Conservation (phyloP, 192 early-diverging fungal genomes). For the Phycomyces blakesleeanus region DNA sequence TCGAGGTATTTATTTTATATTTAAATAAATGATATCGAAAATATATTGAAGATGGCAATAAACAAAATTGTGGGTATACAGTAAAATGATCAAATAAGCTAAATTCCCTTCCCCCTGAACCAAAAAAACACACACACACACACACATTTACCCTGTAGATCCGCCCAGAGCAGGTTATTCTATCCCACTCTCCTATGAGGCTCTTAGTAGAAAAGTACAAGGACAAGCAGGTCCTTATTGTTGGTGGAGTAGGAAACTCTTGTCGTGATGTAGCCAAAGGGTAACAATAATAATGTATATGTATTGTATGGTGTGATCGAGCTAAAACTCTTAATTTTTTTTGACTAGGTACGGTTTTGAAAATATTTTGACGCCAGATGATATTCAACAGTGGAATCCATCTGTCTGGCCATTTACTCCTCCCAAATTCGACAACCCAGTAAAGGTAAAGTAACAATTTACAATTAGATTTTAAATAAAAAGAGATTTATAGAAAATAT, state of each 20-base stretch:
- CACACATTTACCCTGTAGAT: conserved; percentile 48
- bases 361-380: conserved; percentile 61
- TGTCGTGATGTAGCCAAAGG: conserved; percentile 61
- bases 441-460: conserved; percentile 9
- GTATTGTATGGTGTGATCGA: too few relatives aligned
- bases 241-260: conserved; percentile 60
- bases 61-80: too few relatives aligned
- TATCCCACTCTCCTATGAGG: conserved; percentile 88
- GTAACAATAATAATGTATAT: too few relatives aligned
- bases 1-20: conserved; percentile 33
- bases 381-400: conserved; percentile 61
- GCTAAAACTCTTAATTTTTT: too few relatives aligned
- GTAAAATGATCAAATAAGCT: too few relatives aligned
- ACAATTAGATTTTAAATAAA: too few relatives aligned
- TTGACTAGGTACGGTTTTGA: conserved; percentile 73
- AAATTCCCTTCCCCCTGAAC: too few relatives aligned
- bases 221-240: conserved; percentile 63
- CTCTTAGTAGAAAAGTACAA: conserved; percentile 56
- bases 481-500: too few relatives aligned
- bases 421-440: conserved; percentile 17
- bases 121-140: background rate
- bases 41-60: too few relatives aligned
- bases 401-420: conserved; percentile 65
- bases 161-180: conserved; percentile 60
- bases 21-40: too few relatives aligned